phyloP scores from a whole-genome alignment of 371 early-diverging fungal genomes.

The Apophysomyces trapeziformis region DNA sequence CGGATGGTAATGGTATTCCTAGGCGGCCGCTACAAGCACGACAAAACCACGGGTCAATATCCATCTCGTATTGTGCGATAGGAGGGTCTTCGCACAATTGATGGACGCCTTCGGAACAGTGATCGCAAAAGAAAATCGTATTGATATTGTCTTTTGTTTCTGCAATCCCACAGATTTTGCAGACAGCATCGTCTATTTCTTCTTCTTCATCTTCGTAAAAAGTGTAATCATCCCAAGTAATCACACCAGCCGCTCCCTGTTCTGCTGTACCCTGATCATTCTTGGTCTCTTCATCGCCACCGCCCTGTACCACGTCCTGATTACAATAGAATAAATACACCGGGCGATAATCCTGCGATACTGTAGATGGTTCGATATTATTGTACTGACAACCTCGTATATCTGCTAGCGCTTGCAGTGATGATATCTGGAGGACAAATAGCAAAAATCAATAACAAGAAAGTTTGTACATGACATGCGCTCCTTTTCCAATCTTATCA shows the following conservation, averaged over 20 bases:
- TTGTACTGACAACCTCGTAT: conserved; percentile 15
- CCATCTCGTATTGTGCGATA: conserved; percentile 37
- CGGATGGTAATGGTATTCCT: conserved; percentile 35
- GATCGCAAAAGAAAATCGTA: conserved; percentile 52
- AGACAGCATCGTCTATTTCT: conserved; percentile 30
- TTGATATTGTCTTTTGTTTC: conserved; percentile 41
- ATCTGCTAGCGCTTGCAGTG: conserved; percentile 25
- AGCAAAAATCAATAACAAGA: neutral
- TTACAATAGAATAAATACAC: conserved; percentile 49
- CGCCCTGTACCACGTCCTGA: conserved; percentile 17
- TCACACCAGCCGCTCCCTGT: conserved; percentile 13
- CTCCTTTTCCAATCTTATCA: too few relatives aligned
- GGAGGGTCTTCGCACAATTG: conserved; percentile 51
- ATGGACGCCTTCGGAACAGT: conserved; percentile 47
- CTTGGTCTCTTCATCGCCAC: neutral
- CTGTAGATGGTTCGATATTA: conserved; percentile 1
- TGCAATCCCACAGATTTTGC: conserved; percentile 42
- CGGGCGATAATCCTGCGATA: conserved; percentile 36
- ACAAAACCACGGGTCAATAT: conserved; percentile 54
- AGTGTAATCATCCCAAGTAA: conserved; percentile 43
- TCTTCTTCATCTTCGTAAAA: conserved; percentile 33
- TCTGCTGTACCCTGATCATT: neutral
- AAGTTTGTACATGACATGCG: too few relatives aligned
- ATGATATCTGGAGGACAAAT: conserved; percentile 13
- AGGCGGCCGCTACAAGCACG: conserved; percentile 35